A percentile compares a stretch with the other conserved stretches of the same genome.
Conservation (phyloP, 495 filamentous ascomycete species). For the Glarea lozoyensis region DNA sequence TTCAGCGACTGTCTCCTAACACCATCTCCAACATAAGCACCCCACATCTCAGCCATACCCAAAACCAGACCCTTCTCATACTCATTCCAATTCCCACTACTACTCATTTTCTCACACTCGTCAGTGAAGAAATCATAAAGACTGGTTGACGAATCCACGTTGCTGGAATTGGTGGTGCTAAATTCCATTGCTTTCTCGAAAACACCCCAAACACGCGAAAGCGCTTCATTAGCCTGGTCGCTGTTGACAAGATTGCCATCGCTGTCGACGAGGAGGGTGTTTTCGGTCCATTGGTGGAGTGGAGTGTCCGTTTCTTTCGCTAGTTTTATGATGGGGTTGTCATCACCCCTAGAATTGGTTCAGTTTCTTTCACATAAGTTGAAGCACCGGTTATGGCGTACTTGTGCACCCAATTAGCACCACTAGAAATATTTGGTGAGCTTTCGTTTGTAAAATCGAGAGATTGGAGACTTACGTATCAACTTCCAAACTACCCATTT, state of each 20-base stretch:
- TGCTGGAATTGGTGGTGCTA: conserved; percentile 55
- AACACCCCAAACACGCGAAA: conserved; percentile 60
- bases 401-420: conserved; percentile 7
- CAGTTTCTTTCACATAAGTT: not conserved
- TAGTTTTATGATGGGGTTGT: conserved; percentile 39
- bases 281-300: conserved; percentile 47
- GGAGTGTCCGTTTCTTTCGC: conserved; percentile 57
- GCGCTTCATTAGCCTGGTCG: conserved; percentile 41
- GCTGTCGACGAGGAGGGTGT: conserved; percentile 50
- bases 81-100: not conserved
- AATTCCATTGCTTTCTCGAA: conserved; percentile 69
- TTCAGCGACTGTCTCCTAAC: conserved; percentile 72
- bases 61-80: conserved; percentile 38
- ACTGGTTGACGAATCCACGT: conserved; percentile 56
- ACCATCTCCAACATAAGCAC: conserved; percentile 72
- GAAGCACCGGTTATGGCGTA: not conserved
- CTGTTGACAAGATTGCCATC: conserved; percentile 48
- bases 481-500: conserved; percentile 1
- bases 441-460: not conserved
- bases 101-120: conserved; percentile 20
- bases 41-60: conserved; percentile 68
- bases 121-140: conserved; percentile 64
- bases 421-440: not conserved
- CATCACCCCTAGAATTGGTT: conserved; percentile 1
- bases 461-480: not conserved